Base-by-base conservation (phyloP, 2,329 filamentous ascomycete genomes). In the Phialophora tarda region DNA sequence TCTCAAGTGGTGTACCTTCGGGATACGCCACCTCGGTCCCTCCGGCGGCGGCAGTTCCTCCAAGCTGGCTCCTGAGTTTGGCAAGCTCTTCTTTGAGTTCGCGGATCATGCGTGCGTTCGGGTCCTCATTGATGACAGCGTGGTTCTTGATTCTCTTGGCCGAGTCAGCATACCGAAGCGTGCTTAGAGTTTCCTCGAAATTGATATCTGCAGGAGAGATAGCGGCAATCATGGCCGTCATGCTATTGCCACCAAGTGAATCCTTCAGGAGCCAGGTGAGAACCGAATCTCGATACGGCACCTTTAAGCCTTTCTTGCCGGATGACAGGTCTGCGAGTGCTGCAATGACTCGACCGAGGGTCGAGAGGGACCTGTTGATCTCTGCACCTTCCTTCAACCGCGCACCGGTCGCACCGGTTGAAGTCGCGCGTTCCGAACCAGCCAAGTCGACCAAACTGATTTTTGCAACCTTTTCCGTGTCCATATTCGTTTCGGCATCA, bases 111-210 rank as follows among this genome's bases (percentile, higher is more conserved):
- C 95, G 91, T 67, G 95, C 95, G 76, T 99, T 99, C 55, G 95
- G 94, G 80, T 99, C 95, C 78, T 99, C 95, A 82, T 99, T 99
- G 78, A 99, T 91, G 59, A 99, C 95, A 64, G 95, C 95, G 78
- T 99, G 95, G 81, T 99, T 99, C 92, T 98, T 98, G 85, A 99
- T 99, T 74, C 95, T 89, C 82, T 99, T 99, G 28, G 95, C 95
- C 7, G 93, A 97, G 77, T 99, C 94, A 63, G 96, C 95, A 78
- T 99, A 99, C 75, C 96, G 88, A 30, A 99, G 84, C 0, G 95
- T 99, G 77, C 93, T 95, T 21, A 99, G 84, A 0, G 96, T 99
- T 79, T 99, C 95, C 72, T 99, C 95, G 76, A 96, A 98, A 80
- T 99, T 99, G 82, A 98, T 98, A 79, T 99, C 95, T 62, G 95